phyloP scores from a whole-genome alignment of 1,284 basidiomycete species.

The Sanguinoderma infundibulare region DNA sequence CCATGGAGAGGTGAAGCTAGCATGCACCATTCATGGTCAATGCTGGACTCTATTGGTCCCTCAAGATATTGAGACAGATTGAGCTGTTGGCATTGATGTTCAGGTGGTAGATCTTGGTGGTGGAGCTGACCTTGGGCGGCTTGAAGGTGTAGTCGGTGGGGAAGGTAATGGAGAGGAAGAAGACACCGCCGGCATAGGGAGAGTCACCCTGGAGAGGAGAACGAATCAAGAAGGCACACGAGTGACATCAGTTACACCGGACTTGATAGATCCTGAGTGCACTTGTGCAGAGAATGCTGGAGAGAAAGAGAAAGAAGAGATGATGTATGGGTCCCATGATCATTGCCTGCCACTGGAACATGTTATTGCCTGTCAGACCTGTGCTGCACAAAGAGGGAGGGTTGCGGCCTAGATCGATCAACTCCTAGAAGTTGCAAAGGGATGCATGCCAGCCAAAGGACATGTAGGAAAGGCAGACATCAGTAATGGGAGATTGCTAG shows the following conservation, averaged over 20 bases:
- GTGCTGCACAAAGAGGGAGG: constrained; percentile 97
- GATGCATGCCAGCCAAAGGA: background rate
- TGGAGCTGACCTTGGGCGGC: constrained; percentile 99
- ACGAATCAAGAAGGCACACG: constrained; percentile 21
- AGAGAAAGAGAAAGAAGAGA: constrained; percentile 18
- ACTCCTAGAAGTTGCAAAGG: constrained; percentile 65
- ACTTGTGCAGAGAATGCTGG: constrained; percentile 18
- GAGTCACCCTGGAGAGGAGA: constrained; percentile 75
- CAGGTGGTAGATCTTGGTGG: constrained; percentile 96
- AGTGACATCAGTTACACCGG: constrained; percentile 19
- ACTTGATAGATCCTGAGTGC: constrained; percentile 2
- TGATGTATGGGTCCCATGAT: constrained; percentile 93
- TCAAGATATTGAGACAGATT: constrained; percentile 97
- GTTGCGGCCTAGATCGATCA: constrained; percentile 96
- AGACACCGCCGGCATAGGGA: constrained; percentile 95
- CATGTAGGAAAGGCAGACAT: constrained; percentile 18
- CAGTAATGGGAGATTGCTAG: constrained; percentile 18
- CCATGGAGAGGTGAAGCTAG: background rate
- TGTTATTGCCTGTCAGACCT: constrained; percentile 93
- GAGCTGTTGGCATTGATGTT: constrained; percentile 99
- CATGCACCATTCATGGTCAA: constrained; percentile 94
- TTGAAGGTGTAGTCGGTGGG: constrained; percentile 98
- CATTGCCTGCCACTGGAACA: constrained; percentile 98
- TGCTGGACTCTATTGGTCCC: constrained; percentile 98
- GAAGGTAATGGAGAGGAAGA: constrained; percentile 95